A percentile compares a stretch with the other conserved stretches of the same genome.
Conservation (phyloP, 306 rosid species). For the Abrus precatorius region DNA sequence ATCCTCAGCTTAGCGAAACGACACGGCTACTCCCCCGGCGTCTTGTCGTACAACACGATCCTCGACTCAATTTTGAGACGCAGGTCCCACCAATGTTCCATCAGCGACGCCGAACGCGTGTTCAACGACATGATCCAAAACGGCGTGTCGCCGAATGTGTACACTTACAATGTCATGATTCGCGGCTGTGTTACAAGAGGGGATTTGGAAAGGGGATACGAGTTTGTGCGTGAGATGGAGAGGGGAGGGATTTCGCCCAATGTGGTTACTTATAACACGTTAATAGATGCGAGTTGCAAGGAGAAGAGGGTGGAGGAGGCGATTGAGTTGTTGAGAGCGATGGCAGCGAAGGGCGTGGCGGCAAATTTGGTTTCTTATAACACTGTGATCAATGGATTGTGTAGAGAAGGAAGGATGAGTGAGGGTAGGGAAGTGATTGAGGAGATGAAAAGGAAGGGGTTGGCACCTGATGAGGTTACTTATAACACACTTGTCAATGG, state of each 20-base stretch:
- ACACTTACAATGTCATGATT: constrained; percentile 79
- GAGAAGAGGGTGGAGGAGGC: constrained; percentile 64
- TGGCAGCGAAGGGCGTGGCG: constrained; percentile 66
- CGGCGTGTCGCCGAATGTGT: constrained; percentile 81
- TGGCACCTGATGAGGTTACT: constrained; percentile 76
- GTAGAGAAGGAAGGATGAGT: constrained; percentile 69
- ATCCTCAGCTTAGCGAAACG: constrained; percentile 63
- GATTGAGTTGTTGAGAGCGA: constrained; percentile 58
- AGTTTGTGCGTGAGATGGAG: constrained; percentile 72
- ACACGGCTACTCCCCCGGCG: constrained; percentile 74
- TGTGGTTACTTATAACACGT: constrained; percentile 78
- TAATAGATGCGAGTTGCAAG: constrained; percentile 74
- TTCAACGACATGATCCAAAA: constrained; percentile 65
- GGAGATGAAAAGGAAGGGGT: constrained; percentile 72
- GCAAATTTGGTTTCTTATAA: constrained; percentile 84
- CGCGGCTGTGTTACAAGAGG: constrained; percentile 68
- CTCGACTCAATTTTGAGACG: constrained; percentile 63
- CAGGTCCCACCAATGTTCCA: not conserved
- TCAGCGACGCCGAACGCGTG: constrained; percentile 52
- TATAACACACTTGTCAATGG: constrained; percentile 84
- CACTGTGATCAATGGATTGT: constrained; percentile 80
- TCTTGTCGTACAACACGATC: constrained; percentile 74
- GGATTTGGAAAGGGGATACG: constrained; percentile 62
- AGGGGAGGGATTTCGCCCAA: constrained; percentile 73
- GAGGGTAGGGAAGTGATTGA: constrained; percentile 63